phyloP scores from a whole-genome alignment of 2,329 filamentous ascomycete species.

The Fusarium nisikadoi region DNA sequence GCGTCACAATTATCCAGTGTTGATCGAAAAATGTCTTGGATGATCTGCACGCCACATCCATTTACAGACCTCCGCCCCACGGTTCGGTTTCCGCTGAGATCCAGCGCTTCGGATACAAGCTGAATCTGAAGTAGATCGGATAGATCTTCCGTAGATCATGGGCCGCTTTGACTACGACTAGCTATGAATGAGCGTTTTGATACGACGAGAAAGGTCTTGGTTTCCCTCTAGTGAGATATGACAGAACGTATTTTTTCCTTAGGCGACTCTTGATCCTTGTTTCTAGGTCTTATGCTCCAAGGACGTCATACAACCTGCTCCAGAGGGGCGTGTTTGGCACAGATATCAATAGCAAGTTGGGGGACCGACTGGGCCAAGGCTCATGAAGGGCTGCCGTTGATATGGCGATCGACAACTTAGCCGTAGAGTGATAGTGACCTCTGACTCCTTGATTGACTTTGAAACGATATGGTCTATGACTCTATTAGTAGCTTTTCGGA shows the following conservation, averaged over 20 bases:
- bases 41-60: neutral
- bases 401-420: neutral
- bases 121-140: neutral
- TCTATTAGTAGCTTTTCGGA: too few species aligned
- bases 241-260: too few species aligned
- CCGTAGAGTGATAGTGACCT: neutral
- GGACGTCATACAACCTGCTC: neutral
- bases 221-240: rapidly evolving
- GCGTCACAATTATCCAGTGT: neutral
- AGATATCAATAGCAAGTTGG: neutral
- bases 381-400: neutral
- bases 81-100: neutral
- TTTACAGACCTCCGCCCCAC: neutral
- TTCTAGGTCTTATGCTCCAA: neutral
- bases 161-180: neutral
- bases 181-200: neutral
- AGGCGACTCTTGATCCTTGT: too few species aligned
- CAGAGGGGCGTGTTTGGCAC: neutral
- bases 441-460: neutral
- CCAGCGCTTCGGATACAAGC: neutral
- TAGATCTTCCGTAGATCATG: neutral
- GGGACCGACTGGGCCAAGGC: neutral
- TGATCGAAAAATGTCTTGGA: neutral
- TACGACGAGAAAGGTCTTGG: neutral
- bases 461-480: rapidly evolving